These are phyloP conservation scores for Apodospora peruviana DNA, from an alignment of 495 filamentous ascomycete genomes.

Conservation along the genomic window DNA sequence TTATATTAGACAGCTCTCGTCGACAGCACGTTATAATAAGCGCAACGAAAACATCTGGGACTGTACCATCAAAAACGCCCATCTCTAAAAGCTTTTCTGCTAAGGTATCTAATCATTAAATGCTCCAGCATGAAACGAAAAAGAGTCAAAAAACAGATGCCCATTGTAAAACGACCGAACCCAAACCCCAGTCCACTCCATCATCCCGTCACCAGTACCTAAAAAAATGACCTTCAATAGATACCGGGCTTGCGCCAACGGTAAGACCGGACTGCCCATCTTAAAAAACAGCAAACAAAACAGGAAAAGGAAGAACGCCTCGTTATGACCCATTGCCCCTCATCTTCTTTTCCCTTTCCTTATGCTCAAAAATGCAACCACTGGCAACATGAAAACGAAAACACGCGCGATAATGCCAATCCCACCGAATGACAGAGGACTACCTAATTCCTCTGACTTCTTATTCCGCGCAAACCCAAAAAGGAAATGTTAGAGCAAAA, in stretches of 20 bases:
- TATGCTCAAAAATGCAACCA: slow-evolving; percentile 19
- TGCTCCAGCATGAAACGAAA: neutral
- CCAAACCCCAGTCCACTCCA: no score
- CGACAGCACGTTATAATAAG: no score
- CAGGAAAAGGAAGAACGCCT: slow-evolving; percentile 12
- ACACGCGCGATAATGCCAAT: slow-evolving; percentile 24
- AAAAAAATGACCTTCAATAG: no score
- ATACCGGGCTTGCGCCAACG: neutral
- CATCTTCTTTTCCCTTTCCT: no score
- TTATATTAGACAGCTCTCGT: no score
- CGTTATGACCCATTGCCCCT: slow-evolving; percentile 3
- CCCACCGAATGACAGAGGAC: slow-evolving; percentile 27
- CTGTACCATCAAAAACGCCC: no score
- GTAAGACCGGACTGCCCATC: neutral
- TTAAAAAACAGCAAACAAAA: neutral
- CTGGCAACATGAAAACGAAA: neutral
- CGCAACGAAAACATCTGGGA: no score
- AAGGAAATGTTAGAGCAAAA: slow-evolving; percentile 6
- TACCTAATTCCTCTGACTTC: slow-evolving; percentile 45
- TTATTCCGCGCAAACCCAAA: slow-evolving; percentile 30
- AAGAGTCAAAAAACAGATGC: neutral
- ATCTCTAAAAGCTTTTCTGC: no score
- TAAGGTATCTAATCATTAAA: neutral
- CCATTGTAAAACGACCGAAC: no score
- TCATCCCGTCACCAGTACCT: neutral